phyloP scores from a whole-genome alignment of 352 stramenopile genomes.

The Stramenopiles sp. region DNA sequence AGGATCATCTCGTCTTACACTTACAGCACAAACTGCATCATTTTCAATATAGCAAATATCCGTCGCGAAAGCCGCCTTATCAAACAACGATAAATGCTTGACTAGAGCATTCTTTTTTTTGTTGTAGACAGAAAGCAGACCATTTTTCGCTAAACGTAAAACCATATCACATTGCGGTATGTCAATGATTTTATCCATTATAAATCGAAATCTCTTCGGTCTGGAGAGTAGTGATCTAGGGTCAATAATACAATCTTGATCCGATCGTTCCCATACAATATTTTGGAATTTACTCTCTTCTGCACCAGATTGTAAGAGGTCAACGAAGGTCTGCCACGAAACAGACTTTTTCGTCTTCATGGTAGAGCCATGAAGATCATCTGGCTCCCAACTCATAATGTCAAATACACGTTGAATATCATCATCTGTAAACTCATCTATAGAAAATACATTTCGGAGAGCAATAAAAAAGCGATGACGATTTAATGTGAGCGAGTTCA shows the following conservation, averaged over 20 bases:
- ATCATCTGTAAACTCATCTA: not conserved
- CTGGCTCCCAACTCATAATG: not conserved
- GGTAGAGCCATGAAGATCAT: not conserved
- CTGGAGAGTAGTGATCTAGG: not conserved
- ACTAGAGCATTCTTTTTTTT: not conserved
- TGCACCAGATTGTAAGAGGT: not conserved
- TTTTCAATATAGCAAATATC: not conserved
- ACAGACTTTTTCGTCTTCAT: not conserved
- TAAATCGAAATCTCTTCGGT: not conserved
- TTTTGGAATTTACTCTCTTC: not conserved
- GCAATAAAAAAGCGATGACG: not conserved
- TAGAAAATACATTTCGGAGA: not conserved
- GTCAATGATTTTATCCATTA: not conserved
- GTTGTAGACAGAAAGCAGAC: not conserved
- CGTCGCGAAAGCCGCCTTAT: not conserved
- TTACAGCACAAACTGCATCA: not conserved
- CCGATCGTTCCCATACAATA: not conserved
- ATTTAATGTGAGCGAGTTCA: not conserved
- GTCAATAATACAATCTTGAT: not conserved
- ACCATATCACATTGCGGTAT: not conserved
- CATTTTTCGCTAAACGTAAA: not conserved
- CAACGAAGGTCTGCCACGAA: not conserved
- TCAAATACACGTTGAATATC: not conserved
- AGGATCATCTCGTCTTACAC: not conserved
- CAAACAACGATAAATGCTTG: not conserved